Conservation (phyloP, 805 yeast species). For the Lipomyces mesembrius region DNA sequence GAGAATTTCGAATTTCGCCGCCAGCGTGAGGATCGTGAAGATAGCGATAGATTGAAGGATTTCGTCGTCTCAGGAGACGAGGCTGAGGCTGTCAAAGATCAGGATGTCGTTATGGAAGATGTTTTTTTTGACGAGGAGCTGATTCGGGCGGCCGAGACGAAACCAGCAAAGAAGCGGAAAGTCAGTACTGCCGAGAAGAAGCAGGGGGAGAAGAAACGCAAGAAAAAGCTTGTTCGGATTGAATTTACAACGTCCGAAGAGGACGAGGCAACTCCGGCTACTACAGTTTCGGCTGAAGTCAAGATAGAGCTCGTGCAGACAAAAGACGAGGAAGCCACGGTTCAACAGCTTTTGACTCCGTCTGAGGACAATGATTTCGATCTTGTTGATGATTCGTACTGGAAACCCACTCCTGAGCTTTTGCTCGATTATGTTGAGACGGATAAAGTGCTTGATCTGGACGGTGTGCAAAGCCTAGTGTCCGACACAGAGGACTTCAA, state of each 20-base stretch:
- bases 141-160: background rate
- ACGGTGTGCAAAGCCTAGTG: conserved; percentile 57
- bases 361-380: conserved; percentile 24
- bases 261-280: conserved; percentile 36
- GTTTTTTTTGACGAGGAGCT: conserved; percentile 13
- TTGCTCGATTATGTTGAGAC: conserved; percentile 46
- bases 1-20: background rate
- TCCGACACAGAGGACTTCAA: conserved; percentile 77
- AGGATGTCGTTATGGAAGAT: conserved; percentile 6
- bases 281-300: background rate
- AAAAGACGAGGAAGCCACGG: background rate
- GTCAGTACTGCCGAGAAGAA: conserved; percentile 2
- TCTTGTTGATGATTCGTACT: conserved; percentile 23
- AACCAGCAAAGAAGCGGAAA: conserved; percentile 19
- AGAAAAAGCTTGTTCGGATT: conserved; percentile 15
- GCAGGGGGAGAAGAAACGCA: conserved; percentile 5
- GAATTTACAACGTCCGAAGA: conserved; percentile 38
- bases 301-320: background rate
- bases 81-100: background rate
- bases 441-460: conserved; percentile 50
- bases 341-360: conserved; percentile 27
- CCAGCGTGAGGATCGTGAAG: conserved; percentile 4
- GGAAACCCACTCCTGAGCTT: conserved; percentile 27
- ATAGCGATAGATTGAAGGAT: conserved; percentile 14
- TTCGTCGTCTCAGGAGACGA: conserved; percentile 15